Base-by-base conservation (phyloP, 2,329 filamentous ascomycete species). In the Alternaria hordeiaustralica region DNA sequence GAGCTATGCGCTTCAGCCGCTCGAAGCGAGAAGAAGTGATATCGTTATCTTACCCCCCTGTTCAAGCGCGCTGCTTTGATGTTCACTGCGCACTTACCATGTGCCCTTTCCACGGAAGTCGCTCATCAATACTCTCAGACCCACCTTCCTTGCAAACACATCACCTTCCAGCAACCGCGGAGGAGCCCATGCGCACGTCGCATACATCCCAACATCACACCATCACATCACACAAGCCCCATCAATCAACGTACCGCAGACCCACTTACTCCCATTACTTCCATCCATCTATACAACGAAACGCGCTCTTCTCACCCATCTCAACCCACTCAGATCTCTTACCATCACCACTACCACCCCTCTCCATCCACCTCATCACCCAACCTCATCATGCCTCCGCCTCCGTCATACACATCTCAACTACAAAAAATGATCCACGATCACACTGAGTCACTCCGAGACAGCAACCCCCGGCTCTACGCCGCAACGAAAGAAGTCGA, bases 101-200 rank as follows among this genome's bases (percentile, higher is more conserved):
- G 0, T 5, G 4, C 8, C 33, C 2, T 9, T n/a, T 36, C 15
- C 33, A n/a, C 8, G 33, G 33, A 36, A 36, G 15, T 36, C 33
- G 15, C 33, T 36, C 33, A 1, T 36, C 33, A n/a, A 36, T 15
- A 36, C n/a, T 2, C 33, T 2, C 33, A 36, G 8, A 36, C 15
- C 8, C 33, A 36, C 33, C 33, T 36, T 9, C 33, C 33, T 36
- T 36, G 33, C 33, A n/a, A 36, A 9, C 4, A 0, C 33, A 36
- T 3, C 15, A 5, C 4, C 33, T 36, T 36, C 15, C 33, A 36
- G 33, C 33, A 36, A 3, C 33, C 10, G 33, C 33, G 15, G 0
- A 1, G 0, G 0, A 3, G 33, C 33, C 33, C 0, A 36, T 10
- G 8, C 33, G 33, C 33, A n/a, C 15, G 15, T 36, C 7, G 2